A percentile compares a stretch with the other conserved stretches of the same genome.
phyloP scores from a whole-genome alignment of 176 grass and related monocot species.

The Echinochloa phyllopogon region DNA sequence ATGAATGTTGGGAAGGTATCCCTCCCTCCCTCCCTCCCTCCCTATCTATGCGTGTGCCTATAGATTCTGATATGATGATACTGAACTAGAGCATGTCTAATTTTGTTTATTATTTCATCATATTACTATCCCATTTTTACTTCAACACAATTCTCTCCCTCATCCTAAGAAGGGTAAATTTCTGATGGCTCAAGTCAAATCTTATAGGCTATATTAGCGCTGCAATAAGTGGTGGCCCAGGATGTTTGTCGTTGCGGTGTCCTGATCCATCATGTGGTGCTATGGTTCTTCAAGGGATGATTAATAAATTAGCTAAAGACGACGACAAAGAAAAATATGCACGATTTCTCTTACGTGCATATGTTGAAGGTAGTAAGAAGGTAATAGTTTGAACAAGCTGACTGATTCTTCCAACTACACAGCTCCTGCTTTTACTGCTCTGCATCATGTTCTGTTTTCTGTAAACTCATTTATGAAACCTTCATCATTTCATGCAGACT shows the following conservation, averaged over 20 bases:
- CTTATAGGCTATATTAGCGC: slow-evolving; percentile 77
- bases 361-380: slow-evolving; percentile 90
- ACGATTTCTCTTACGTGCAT: slow-evolving; percentile 78
- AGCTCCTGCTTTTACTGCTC: slow-evolving; percentile 18
- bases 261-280: slow-evolving; percentile 86
- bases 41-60: neutral
- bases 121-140: neutral
- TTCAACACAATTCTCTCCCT: neutral
- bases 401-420: neutral
- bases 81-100: neutral
- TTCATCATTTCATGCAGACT: slow-evolving; percentile 58
- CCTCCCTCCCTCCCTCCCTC: slow-evolving; percentile 1
- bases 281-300: slow-evolving; percentile 65
- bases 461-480: neutral
- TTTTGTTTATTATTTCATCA: neutral
- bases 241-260: slow-evolving; percentile 88
- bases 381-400: slow-evolving; percentile 48
- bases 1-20: slow-evolving; percentile 86
- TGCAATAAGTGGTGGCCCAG: slow-evolving; percentile 77
- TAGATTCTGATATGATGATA: neutral
- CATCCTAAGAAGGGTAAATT: neutral
- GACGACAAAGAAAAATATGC: slow-evolving; percentile 74
- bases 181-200: slow-evolving; percentile 31
- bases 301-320: slow-evolving; percentile 68
- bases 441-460: slow-evolving; percentile 9